phyloP scores from a whole-genome alignment of 208 protist genomes.

The Leptomonas pyrrhocoris region DNA sequence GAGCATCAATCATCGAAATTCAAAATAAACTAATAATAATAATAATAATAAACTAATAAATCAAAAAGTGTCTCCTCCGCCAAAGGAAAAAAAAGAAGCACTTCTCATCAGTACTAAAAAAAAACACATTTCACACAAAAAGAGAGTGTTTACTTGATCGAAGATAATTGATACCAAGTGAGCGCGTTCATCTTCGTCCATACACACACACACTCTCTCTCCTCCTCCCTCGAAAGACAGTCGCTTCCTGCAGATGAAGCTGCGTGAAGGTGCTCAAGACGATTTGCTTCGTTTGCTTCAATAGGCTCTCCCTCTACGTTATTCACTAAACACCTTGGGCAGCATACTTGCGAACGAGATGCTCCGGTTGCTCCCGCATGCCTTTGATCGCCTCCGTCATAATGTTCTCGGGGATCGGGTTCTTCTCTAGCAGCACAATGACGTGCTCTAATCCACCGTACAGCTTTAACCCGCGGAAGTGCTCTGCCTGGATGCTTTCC shows the following conservation, averaged over 20 bases:
- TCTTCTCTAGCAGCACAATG: constrained; percentile 61
- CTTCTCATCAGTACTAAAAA: not conserved
- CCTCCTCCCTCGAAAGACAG: too few relatives aligned
- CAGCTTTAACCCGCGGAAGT: constrained; percentile 51
- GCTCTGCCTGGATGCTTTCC: constrained; percentile 27
- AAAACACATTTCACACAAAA: not conserved
- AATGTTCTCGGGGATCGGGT: constrained; percentile 28
- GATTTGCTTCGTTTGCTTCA: too few relatives aligned
- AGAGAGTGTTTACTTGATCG: not conserved
- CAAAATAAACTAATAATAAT: too few relatives aligned
- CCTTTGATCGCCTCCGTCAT: constrained; percentile 32
- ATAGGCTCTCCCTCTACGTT: not conserved
- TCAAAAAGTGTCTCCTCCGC: not conserved
- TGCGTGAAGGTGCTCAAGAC: too few relatives aligned
- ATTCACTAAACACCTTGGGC: not conserved
- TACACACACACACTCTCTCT: not conserved
- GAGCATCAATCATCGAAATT: too few relatives aligned
- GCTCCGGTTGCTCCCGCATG: constrained; percentile 53
- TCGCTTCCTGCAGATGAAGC: too few relatives aligned
- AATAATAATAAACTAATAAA: not conserved
- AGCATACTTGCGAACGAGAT: constrained; percentile 31
- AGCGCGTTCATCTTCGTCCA: not conserved
- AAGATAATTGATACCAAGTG: not conserved
- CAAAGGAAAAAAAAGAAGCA: too few relatives aligned
- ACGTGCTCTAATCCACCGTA: constrained; percentile 71